phyloP scores from a whole-genome alignment of 73 alveolate species.

The Blepharisma japonicum region DNA sequence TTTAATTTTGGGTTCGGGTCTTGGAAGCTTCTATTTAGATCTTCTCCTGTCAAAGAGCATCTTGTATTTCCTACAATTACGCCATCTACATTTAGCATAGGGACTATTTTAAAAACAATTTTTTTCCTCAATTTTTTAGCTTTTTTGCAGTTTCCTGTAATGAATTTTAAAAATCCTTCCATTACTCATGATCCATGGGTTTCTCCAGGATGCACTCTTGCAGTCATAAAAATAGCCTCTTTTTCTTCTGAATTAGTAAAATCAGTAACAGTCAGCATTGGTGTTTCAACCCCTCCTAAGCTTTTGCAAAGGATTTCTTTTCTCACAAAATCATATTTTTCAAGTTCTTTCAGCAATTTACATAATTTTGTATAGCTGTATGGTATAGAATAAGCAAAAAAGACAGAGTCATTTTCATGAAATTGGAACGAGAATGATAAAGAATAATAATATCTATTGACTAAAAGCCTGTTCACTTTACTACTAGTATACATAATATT shows the following conservation, averaged over 20 bases:
- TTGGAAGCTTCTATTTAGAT: slow-evolving; percentile 76
- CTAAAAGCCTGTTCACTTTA: slow-evolving; percentile 74
- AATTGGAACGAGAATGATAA: slow-evolving; percentile 92
- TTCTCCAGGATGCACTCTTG: slow-evolving; percentile 91
- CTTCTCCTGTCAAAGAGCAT: slow-evolving; percentile 64
- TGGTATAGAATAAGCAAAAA: slow-evolving; percentile 98
- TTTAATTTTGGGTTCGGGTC: slow-evolving; percentile 56
- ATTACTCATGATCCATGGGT: slow-evolving; percentile 75
- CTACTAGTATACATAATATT: slow-evolving; percentile 78
- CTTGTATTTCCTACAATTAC: slow-evolving; percentile 79
- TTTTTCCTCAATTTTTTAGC: slow-evolving; percentile 72
- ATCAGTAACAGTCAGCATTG: slow-evolving; percentile 68
- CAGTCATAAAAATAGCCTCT: slow-evolving; percentile 71
- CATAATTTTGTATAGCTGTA: slow-evolving; percentile 93
- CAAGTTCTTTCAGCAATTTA: slow-evolving; percentile 78
- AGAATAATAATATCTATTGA: slow-evolving; percentile 85
- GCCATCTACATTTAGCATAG: slow-evolving; percentile 83
- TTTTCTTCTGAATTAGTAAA: slow-evolving; percentile 52
- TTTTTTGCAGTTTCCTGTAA: slow-evolving; percentile 69
- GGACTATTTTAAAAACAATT: slow-evolving; percentile 71
- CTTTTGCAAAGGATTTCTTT: slow-evolving; percentile 68
- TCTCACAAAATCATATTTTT: slow-evolving; percentile 46
- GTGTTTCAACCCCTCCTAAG: slow-evolving; percentile 74
- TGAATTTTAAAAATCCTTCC: slow-evolving; percentile 77
- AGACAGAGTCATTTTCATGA: slow-evolving; percentile 92